Conservation (phyloP, 129 eudicot species). For the Oenanthe sinensis region DNA sequence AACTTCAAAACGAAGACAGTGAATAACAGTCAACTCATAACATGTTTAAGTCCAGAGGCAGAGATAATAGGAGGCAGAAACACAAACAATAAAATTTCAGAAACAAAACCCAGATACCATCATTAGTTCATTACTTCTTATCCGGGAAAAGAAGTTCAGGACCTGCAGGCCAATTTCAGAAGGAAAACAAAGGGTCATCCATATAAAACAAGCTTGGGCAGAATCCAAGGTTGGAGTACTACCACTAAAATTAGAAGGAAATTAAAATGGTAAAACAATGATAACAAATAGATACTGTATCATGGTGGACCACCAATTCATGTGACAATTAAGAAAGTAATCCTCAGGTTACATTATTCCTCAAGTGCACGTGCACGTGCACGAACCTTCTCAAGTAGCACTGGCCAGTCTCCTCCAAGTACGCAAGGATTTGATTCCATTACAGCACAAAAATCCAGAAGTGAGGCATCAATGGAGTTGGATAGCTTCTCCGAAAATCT, state of each 20-base stretch:
- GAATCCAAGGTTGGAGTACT: not conserved
- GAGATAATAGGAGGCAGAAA: not conserved
- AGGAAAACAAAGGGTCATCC: not conserved
- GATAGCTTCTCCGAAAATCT: conserved; percentile 20
- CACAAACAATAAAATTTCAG: not conserved
- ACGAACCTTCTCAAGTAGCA: conserved; percentile 56
- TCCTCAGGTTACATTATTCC: conserved; percentile 1
- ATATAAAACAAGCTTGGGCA: not conserved
- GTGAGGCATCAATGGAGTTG: conserved; percentile 17
- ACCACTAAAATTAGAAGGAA: not conserved
- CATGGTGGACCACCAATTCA: not conserved
- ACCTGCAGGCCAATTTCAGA: not conserved
- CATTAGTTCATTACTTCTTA: too few relatives aligned
- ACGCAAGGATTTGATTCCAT: conserved; percentile 59
- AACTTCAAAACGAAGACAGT: not conserved
- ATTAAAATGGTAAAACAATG: not conserved
- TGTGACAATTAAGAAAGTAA: not conserved
- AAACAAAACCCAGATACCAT: not conserved
- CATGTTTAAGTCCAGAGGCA: not conserved
- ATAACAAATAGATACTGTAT: not conserved
- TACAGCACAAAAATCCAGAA: conserved; percentile 67
- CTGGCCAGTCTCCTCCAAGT: conserved; percentile 84
- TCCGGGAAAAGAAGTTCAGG: too few relatives aligned
- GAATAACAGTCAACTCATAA: not conserved
- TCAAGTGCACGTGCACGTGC: conserved; percentile 11